Conservation (phyloP, 1,284 basidiomycete species). For the Austroboletus niveus region DNA sequence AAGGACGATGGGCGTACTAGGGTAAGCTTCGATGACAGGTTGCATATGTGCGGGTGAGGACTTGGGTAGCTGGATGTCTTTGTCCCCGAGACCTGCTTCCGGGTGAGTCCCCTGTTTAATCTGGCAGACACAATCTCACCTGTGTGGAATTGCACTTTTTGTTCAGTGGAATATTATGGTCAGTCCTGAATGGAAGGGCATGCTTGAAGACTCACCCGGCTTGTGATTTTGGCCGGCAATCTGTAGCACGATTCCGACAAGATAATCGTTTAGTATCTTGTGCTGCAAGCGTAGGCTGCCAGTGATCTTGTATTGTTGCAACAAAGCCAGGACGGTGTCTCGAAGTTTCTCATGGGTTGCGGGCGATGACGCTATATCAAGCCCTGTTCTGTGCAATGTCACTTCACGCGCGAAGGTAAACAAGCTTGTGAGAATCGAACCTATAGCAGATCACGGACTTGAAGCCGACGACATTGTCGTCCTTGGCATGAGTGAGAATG, state of each 20-base stretch:
- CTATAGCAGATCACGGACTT: constrained; percentile 74
- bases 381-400: constrained; percentile 47
- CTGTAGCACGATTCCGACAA: constrained; percentile 55
- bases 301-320: constrained; percentile 30
- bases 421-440: constrained; percentile 4
- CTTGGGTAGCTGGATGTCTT: constrained; percentile 56
- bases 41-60: constrained; percentile 68
- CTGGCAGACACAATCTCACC: constrained; percentile 26
- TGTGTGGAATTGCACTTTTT: constrained; percentile 78
- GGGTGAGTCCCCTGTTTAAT: not conserved
- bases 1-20: constrained; percentile 59
- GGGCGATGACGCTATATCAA: constrained; percentile 43
- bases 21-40: constrained; percentile 60
- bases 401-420: not conserved
- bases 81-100: constrained; percentile 58
- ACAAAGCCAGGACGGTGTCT: constrained; percentile 31
- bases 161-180: too few species aligned
- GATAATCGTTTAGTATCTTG: constrained; percentile 63
- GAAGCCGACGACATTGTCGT: constrained; percentile 61
- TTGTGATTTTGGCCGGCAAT: constrained; percentile 51
- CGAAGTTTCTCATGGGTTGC: constrained; percentile 27
- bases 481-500: constrained; percentile 37
- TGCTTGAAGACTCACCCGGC: constrained; percentile 44
- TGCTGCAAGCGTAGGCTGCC: constrained; percentile 51
- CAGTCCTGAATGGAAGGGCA: not conserved